A percentile compares a stretch with the other conserved stretches of the same genome.
phyloP scores from a whole-genome alignment of 306 rosid species.

The Castanea sativa region DNA sequence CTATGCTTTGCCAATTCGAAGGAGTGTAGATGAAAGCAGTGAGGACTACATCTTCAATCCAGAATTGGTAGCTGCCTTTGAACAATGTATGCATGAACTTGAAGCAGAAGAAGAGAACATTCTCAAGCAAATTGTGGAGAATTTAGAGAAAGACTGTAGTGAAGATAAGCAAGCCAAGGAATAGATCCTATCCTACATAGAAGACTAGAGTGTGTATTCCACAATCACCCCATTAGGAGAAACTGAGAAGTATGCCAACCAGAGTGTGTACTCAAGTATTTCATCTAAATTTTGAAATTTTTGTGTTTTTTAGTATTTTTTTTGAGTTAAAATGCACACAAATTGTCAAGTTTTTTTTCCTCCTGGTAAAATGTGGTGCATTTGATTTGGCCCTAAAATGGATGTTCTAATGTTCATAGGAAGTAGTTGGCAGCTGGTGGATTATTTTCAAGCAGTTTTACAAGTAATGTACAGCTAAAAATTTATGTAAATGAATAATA shows the following conservation, averaged over 20 bases:
- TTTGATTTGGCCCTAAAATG: no score
- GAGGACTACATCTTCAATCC: slow-evolving; percentile 40
- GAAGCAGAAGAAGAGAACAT: slow-evolving; percentile 47
- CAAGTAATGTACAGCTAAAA: no score
- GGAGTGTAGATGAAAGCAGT: slow-evolving; percentile 22
- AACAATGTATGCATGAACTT: slow-evolving; percentile 43
- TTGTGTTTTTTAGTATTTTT: no score
- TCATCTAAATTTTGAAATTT: no score
- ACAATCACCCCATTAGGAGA: background rate
- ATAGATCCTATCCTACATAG: slow-evolving; percentile 3
- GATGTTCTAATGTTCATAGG: no score
- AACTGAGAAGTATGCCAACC: background rate
- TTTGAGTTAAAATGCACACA: no score
- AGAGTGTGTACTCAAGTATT: no score
- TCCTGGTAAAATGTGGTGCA: no score
- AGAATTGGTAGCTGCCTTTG: slow-evolving; percentile 44
- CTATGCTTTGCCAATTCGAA: slow-evolving; percentile 12
- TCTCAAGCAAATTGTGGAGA: slow-evolving; percentile 38
- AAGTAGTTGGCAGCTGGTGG: no score
- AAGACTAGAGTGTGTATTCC: background rate
- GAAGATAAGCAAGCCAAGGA: slow-evolving; percentile 1
- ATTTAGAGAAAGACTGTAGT: slow-evolving; percentile 34
- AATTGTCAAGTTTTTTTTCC: no score
- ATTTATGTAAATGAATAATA: no score
- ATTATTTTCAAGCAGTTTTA: no score